These are phyloP conservation scores for Trichoderma simmonsii DNA, from an alignment of 2,329 filamentous ascomycete species.

Conservation along the genomic window DNA sequence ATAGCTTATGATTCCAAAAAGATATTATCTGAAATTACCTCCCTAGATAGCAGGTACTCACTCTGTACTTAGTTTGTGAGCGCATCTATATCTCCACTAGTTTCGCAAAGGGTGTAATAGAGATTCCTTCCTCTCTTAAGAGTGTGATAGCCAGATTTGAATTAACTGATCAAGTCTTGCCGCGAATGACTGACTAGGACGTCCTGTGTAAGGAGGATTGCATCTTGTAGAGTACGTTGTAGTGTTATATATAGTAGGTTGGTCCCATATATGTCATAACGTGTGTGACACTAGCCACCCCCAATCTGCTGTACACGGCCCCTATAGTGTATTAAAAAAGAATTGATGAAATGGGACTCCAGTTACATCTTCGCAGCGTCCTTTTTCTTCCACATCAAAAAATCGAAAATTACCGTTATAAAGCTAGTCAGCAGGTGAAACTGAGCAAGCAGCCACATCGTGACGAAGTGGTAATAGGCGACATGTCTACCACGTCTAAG, in stretches of 20 bases:
- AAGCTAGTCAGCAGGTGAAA: background rate
- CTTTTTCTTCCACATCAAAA: background rate
- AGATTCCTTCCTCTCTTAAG: no score
- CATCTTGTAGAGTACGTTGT: background rate
- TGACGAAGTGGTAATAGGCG: background rate
- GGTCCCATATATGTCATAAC: no score
- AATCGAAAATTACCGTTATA: background rate
- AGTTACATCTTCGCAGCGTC: fast-evolving
- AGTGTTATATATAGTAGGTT: no score
- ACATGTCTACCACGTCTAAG: background rate
- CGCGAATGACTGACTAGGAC: background rate
- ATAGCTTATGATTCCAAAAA: background rate
- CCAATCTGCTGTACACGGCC: no score
- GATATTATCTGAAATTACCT: background rate
- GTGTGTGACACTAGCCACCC: no score
- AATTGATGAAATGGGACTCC: background rate
- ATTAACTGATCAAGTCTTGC: background rate
- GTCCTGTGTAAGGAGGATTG: background rate
- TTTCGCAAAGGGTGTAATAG: no score
- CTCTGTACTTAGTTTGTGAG: no score
- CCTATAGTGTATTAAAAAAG: no score
- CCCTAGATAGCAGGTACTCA: background rate
- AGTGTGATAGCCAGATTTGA: background rate
- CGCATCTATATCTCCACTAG: no score
- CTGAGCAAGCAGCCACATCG: background rate